Percentiles rank a stretch among this genome's conserved stretches.
phyloP scores from a whole-genome alignment of 2,329 filamentous ascomycete species.

The Botryotinia convoluta region DNA sequence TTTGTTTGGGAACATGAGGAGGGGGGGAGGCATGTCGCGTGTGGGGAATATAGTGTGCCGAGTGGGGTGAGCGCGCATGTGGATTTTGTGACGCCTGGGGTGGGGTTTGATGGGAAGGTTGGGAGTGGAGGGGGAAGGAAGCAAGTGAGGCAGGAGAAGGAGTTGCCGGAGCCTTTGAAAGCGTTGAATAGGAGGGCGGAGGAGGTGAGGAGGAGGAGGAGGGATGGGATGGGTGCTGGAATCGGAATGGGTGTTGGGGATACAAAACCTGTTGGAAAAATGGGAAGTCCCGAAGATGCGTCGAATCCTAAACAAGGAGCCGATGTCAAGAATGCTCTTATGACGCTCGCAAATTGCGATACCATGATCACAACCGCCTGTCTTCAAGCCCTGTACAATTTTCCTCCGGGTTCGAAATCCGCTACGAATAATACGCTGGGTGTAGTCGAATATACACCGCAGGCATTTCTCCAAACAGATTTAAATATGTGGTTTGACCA shows the following conservation, averaged over 20 bases:
- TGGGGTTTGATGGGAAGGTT: not conserved
- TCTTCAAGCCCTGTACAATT: not conserved
- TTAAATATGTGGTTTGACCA: not conserved
- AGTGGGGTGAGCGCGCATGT: not conserved
- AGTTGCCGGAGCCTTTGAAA: not conserved
- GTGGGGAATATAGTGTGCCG: not conserved
- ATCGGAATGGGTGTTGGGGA: not conserved
- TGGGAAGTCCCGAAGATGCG: not conserved
- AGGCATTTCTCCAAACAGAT: not conserved
- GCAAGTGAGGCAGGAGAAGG: not conserved
- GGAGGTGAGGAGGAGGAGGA: not conserved
- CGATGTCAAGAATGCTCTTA: not conserved
- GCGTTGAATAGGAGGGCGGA: not conserved
- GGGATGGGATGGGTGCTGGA: not conserved
- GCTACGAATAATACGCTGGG: not conserved
- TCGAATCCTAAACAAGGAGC: not conserved
- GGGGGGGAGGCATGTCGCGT: not conserved
- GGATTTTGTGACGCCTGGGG: not conserved
- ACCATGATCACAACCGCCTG: not conserved
- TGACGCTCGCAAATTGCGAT: not conserved
- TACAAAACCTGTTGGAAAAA: not conserved
- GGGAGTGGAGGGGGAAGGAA: not conserved
- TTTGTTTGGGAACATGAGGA: not conserved
- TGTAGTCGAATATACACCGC: not conserved
- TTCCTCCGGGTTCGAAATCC: not conserved